Evolutionary conservation across 148 eudicot species (phyloP).

Genomic region (Tetragonia tetragonoides): DNA sequence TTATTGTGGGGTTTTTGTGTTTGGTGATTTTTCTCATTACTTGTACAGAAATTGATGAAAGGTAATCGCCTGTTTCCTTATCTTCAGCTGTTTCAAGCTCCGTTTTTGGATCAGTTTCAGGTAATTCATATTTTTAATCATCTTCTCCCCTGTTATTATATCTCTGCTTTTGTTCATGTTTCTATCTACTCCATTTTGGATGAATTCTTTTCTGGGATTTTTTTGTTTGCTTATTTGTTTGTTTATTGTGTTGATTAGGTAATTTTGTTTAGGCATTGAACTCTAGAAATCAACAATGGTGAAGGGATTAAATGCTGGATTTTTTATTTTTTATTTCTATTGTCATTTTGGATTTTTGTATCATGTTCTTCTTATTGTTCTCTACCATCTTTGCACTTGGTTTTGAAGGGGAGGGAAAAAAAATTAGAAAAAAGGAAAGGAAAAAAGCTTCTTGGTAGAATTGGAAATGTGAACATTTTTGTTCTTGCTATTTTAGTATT

Average conservation of each 20-base stretch:
- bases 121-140: slow-evolving; percentile 15
- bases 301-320: slow-evolving; percentile 7
- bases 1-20: slow-evolving; percentile 13
- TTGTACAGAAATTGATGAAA: slow-evolving; percentile 32
- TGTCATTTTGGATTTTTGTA: no score
- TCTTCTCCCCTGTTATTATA: slow-evolving; percentile 5
- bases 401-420: neutral
- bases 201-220: neutral
- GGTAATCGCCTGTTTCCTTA: slow-evolving; percentile 17
- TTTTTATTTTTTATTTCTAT: neutral
- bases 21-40: slow-evolving; percentile 8
- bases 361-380: neutral
- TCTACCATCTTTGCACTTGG: neutral
- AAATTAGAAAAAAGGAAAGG: neutral
- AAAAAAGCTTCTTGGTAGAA: slow-evolving; percentile 10
- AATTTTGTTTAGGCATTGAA: neutral
- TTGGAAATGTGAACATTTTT: neutral
- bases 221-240: neutral
- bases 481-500: slow-evolving; percentile 11
- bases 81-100: slow-evolving; percentile 30
- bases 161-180: neutral
- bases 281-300: slow-evolving; percentile 18
- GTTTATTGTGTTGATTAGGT: neutral
- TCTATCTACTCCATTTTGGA: neutral
- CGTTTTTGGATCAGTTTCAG: slow-evolving; percentile 40